A percentile compares a stretch with the other conserved stretches of the same genome.
These are phyloP conservation scores for Cyanodermella asteris DNA, from an alignment of 2,329 filamentous ascomycete genomes.

Conservation along the genomic window DNA sequence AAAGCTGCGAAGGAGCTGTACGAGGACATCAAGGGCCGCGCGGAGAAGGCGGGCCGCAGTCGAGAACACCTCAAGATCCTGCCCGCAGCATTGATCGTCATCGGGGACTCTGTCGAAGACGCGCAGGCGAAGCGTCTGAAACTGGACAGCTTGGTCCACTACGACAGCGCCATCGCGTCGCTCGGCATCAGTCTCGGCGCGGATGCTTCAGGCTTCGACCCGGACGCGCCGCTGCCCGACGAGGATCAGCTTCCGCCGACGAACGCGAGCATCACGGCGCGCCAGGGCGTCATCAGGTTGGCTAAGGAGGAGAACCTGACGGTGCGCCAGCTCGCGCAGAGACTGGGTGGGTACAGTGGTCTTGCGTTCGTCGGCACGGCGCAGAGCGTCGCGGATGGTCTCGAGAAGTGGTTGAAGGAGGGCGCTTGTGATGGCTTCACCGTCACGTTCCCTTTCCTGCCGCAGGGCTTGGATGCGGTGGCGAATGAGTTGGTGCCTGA, in stretches of 20 bases:
- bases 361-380: constrained; percentile 30
- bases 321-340: constrained; percentile 28
- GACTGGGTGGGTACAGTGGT: constrained; percentile 28
- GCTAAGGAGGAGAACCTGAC: constrained; percentile 25
- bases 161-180: no score
- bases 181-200: no score
- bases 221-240: no score
- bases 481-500: constrained; percentile 26
- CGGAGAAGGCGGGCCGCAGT: constrained; percentile 22
- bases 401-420: constrained; percentile 25
- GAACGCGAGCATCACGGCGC: no score
- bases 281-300: constrained; percentile 23
- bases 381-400: constrained; percentile 26
- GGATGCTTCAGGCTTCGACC: no score
- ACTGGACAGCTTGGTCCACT: no score
- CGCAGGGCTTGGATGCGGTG: constrained; percentile 29
- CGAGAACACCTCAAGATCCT: constrained; percentile 28
- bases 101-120: constrained; percentile 28
- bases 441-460: constrained; percentile 27
- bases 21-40: constrained; percentile 28
- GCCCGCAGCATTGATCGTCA: constrained; percentile 28
- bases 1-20: constrained; percentile 26
- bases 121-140: constrained; percentile 26
- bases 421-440: constrained; percentile 31
- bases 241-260: no score